A percentile compares a stretch with the other conserved stretches of the same genome.
Evolutionary conservation across 176 grass and related monocot genomes (phyloP).

Genomic region (Phoenix dactylifera): DNA sequence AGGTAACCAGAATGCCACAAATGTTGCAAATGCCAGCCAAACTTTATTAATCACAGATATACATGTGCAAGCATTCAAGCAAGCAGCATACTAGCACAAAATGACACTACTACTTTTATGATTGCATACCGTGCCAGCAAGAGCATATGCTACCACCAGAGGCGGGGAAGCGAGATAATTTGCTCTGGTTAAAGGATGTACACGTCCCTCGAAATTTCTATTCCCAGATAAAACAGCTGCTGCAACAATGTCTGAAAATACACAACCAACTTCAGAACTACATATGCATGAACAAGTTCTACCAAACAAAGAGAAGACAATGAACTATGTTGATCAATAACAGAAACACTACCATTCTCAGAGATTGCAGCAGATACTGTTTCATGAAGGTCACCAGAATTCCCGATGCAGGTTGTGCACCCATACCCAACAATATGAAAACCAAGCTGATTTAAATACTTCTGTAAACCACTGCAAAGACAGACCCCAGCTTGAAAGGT

Average conservation of each 20-base stretch:
- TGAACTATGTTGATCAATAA: neutral
- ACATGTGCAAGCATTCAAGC: too few relatives aligned
- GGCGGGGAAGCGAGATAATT: conserved; percentile 98
- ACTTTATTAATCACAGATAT: neutral
- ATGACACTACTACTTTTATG: neutral
- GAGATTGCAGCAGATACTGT: conserved; percentile 64
- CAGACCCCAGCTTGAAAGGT: conserved; percentile 2
- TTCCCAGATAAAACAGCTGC: conserved; percentile 92
- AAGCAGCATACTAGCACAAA: too few relatives aligned
- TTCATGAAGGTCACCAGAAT: conserved; percentile 94
- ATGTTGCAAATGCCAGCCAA: neutral
- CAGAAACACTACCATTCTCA: conserved; percentile 61
- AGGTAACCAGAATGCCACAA: too few relatives aligned
- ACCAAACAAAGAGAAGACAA: conserved; percentile 9
- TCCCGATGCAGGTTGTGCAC: conserved; percentile 98
- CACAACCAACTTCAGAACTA: conserved; percentile 13
- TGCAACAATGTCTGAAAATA: conserved; percentile 77
- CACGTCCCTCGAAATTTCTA: conserved; percentile 94
- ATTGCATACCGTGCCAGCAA: conserved; percentile 79
- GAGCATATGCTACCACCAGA: conserved; percentile 94
- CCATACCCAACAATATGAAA: conserved; percentile 97
- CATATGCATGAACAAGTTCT: neutral
- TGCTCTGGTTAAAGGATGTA: conserved; percentile 90
- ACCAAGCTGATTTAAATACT: conserved; percentile 88
- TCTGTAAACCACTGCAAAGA: conserved; percentile 70